Evolutionary conservation across 208 protist genomes (phyloP).

Genomic region (Acanthamoeba pearcei): DNA sequence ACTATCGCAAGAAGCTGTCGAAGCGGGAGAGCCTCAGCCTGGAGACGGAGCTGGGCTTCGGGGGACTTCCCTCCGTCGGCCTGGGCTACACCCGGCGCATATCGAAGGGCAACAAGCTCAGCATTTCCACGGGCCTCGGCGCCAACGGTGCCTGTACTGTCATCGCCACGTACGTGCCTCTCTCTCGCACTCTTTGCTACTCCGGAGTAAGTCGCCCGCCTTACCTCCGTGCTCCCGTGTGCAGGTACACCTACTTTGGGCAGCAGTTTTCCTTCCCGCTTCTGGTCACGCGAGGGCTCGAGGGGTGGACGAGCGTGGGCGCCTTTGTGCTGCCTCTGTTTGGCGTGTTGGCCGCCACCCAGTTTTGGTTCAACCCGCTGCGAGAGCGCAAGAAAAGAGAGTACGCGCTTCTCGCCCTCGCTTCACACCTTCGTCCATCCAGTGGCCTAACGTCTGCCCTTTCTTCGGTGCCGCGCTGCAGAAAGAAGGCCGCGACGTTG

Average conservation of each 20-base stretch:
- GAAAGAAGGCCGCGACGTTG: conserved; percentile 18
- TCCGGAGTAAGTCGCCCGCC: not conserved
- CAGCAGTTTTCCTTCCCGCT: conserved; percentile 46
- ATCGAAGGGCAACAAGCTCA: conserved; percentile 55
- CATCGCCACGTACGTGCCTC: not conserved
- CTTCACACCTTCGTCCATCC: not conserved
- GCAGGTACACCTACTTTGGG: conserved; percentile 36
- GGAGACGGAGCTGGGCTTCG: conserved; percentile 31
- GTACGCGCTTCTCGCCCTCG: not conserved
- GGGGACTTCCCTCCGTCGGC: not conserved
- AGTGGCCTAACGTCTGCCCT: not conserved
- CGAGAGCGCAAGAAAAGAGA: conserved; percentile 43
- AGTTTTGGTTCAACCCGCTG: conserved; percentile 66
- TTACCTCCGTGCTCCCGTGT: not conserved
- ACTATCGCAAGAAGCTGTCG: conserved; percentile 37
- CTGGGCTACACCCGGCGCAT: conserved; percentile 57
- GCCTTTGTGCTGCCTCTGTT: conserved; percentile 13
- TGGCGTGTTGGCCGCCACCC: conserved; percentile 38
- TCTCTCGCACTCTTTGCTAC: not conserved
- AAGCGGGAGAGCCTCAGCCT: conserved; percentile 54
- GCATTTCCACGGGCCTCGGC: conserved; percentile 8
- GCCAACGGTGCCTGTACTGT: conserved; percentile 45
- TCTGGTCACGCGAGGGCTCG: conserved; percentile 28
- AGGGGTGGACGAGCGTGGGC: conserved; percentile 11
- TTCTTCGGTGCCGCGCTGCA: not conserved